These are phyloP conservation scores for Barnettozyma vustinii DNA, from an alignment of 805 yeast species.

Conservation along the genomic window DNA sequence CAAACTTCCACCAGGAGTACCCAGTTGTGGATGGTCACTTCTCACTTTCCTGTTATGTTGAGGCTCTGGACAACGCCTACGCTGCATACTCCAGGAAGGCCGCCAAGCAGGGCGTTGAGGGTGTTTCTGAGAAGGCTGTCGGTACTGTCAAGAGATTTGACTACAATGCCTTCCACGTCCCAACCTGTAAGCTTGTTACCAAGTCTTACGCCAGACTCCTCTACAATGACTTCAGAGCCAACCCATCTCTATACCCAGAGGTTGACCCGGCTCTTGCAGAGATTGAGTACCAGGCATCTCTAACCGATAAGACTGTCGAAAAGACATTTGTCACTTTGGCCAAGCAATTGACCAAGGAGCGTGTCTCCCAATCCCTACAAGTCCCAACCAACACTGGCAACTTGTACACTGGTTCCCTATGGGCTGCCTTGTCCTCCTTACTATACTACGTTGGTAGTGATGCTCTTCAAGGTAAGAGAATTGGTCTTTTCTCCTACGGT, in stretches of 20 bases:
- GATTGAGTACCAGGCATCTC: slow-evolving; percentile 67
- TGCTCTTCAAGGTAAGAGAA: slow-evolving; percentile 71
- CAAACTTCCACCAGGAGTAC: slow-evolving; percentile 92
- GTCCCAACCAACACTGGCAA: slow-evolving; percentile 97
- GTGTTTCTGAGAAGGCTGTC: slow-evolving; percentile 46
- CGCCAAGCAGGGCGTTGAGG: slow-evolving; percentile 41
- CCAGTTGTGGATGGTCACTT: slow-evolving; percentile 97
- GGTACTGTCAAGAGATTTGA: slow-evolving; percentile 75
- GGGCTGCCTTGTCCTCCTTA: slow-evolving; percentile 80
- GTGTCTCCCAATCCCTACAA: slow-evolving; percentile 73
- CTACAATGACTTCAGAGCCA: slow-evolving; percentile 78
- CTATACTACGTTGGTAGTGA: slow-evolving; percentile 71
- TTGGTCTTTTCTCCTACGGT: slow-evolving; percentile 94
- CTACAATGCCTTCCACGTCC: slow-evolving; percentile 95
- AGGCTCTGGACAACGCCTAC: slow-evolving; percentile 88
- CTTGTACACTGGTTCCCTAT: slow-evolving; percentile 94
- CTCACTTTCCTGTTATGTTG: slow-evolving; percentile 88
- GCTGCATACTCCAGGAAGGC: slow-evolving; percentile 75
- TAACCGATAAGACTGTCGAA: slow-evolving; percentile 76
- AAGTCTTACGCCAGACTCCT: slow-evolving; percentile 90
- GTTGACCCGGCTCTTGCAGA: slow-evolving; percentile 44
- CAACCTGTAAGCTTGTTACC: slow-evolving; percentile 91
- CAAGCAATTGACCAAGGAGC: slow-evolving; percentile 55
- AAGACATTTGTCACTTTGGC: slow-evolving; percentile 77
- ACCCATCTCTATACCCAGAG: slow-evolving; percentile 61